These are phyloP conservation scores for Solanum hybrid DNA, from an alignment of 305 asterid species.

Conservation along the genomic window DNA sequence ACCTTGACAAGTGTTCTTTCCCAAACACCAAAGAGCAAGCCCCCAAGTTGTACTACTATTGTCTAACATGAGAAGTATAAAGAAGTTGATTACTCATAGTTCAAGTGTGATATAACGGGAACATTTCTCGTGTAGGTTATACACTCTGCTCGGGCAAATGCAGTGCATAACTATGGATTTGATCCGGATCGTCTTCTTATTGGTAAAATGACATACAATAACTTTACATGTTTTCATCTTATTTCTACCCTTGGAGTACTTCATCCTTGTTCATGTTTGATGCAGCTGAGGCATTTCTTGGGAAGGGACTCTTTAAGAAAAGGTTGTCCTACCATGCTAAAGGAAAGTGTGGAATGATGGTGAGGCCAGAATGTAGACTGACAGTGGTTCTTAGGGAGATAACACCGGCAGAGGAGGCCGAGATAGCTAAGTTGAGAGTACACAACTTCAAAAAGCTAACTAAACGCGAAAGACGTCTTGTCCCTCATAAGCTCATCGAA, in stretches of 20 bases:
- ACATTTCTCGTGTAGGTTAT: constrained; percentile 49
- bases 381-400: constrained; percentile 81
- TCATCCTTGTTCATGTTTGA: background rate
- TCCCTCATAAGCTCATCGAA: constrained; percentile 84
- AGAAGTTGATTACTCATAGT: background rate
- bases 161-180: constrained; percentile 72
- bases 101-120: background rate
- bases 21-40: background rate
- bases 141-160: constrained; percentile 96
- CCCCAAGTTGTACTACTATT: background rate
- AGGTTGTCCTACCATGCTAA: constrained; percentile 61
- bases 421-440: constrained; percentile 78
- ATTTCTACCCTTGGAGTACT: background rate
- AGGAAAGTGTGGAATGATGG: constrained; percentile 54
- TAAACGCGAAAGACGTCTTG: constrained; percentile 62
- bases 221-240: background rate
- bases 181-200: constrained; percentile 85
- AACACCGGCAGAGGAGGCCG: constrained; percentile 81
- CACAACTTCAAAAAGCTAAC: constrained; percentile 55
- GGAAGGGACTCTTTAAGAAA: constrained; percentile 69
- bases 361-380: constrained; percentile 73
- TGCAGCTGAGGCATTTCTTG: constrained; percentile 93
- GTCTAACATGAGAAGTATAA: background rate
- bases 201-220: constrained; percentile 35
- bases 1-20: background rate